Percentiles rank a stretch among this genome's conserved stretches.
Conservation (phyloP, 371 early-diverging fungal genomes). For the Mortierella sp. region DNA sequence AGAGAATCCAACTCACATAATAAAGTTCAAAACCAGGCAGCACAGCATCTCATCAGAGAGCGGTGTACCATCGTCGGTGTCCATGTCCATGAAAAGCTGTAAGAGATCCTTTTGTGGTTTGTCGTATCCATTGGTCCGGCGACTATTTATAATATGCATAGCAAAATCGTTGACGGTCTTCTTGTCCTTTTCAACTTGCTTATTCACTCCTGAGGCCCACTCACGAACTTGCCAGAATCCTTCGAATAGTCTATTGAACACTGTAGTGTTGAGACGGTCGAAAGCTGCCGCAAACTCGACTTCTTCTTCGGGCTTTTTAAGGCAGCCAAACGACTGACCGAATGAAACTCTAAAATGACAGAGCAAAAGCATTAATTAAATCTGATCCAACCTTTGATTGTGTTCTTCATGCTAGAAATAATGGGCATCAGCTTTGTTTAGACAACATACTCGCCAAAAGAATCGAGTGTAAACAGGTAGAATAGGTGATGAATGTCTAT, state of each 20-base stretch:
- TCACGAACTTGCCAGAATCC: slow-evolving; percentile 40
- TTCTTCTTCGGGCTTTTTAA: slow-evolving; percentile 34
- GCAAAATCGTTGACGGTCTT: slow-evolving; percentile 42
- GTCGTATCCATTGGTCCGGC: slow-evolving; percentile 33
- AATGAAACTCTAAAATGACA: slow-evolving; percentile 32
- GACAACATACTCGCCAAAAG: slow-evolving; percentile 66
- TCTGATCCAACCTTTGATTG: no score
- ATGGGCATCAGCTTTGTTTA: no score
- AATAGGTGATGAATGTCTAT: slow-evolving; percentile 72
- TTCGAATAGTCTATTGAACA: slow-evolving; percentile 42
- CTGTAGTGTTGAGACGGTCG: slow-evolving; percentile 49
- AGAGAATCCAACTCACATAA: slow-evolving; percentile 20
- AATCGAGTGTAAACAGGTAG: slow-evolving; percentile 71
- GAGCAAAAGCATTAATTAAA: background rate
- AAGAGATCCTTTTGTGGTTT: slow-evolving; percentile 64
- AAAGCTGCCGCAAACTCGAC: slow-evolving; percentile 53
- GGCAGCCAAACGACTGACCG: slow-evolving; percentile 47
- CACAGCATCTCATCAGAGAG: slow-evolving; percentile 68
- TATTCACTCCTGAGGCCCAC: slow-evolving; percentile 29
- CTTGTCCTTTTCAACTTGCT: slow-evolving; percentile 36
- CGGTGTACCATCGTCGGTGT: slow-evolving; percentile 64
- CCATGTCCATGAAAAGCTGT: slow-evolving; percentile 70
- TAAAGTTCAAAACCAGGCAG: slow-evolving; percentile 78
- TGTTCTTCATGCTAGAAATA: no score
- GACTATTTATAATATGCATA: slow-evolving; percentile 30